Evolutionary conservation across 1,284 basidiomycete genomes (phyloP).

Genomic region (Anthracocystis setariae): DNA sequence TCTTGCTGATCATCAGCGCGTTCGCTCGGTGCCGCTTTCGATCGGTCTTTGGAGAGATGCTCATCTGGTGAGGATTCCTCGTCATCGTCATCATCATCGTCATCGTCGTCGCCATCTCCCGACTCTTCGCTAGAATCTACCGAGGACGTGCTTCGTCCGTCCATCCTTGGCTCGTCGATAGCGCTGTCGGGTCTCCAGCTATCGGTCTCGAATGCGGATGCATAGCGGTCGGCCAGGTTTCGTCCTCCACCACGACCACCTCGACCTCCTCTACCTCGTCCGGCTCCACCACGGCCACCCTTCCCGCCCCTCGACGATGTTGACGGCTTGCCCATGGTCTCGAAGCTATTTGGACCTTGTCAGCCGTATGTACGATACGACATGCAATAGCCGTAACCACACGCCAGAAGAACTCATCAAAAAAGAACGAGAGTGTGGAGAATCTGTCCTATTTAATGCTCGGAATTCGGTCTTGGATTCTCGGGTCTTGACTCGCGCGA

Average conservation of each 20-base stretch:
- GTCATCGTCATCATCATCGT: conserved; percentile 13
- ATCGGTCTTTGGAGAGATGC: conserved; percentile 11
- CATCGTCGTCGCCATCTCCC: conserved; percentile 4
- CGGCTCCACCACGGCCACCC: conserved; percentile 28
- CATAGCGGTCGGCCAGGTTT: conserved; percentile 28
- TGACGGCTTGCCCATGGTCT: conserved; percentile 29
- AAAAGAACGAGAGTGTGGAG: too few relatives aligned
- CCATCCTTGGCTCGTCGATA: conserved; percentile 32
- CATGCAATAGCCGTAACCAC: not conserved
- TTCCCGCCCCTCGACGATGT: conserved; percentile 32
- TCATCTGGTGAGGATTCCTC: conserved; percentile 18
- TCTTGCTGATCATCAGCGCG: conserved; percentile 11
- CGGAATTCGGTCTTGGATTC: conserved; percentile 10
- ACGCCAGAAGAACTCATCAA: conserved; percentile 10
- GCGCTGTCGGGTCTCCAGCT: conserved; percentile 53
- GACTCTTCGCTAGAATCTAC: conserved; percentile 12
- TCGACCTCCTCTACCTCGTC: conserved; percentile 38
- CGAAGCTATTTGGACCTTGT: not conserved
- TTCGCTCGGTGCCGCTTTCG: conserved; percentile 3
- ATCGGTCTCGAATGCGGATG: conserved; percentile 36
- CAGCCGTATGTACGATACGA: too few relatives aligned
- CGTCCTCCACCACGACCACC: conserved; percentile 41
- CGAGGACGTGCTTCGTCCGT: not conserved
- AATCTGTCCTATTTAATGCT: conserved; percentile 10
- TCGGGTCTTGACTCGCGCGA: not conserved